Percentiles rank a stretch among this genome's conserved stretches.
Conservation (phyloP, 768 basidiomycete species). For the Amanita brunnescens region DNA sequence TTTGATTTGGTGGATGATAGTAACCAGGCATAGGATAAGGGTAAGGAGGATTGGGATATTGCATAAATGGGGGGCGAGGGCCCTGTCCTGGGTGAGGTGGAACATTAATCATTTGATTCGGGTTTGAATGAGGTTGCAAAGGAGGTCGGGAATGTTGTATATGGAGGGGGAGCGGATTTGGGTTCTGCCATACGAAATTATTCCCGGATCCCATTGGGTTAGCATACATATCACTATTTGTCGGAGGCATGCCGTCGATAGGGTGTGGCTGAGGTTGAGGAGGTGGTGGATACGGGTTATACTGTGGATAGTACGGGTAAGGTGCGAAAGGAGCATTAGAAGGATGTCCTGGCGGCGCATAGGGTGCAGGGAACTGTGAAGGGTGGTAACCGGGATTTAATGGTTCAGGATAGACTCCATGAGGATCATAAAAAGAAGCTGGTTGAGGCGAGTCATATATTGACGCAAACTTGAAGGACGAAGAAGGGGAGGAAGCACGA, state of each 20-base stretch:
- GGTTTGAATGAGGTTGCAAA: conserved; percentile 14
- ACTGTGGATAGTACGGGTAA: conserved; percentile 31
- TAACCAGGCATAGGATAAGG: conserved; percentile 21
- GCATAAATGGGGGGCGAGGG: conserved; percentile 26
- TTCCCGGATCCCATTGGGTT: conserved; percentile 23
- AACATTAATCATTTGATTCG: conserved; percentile 13
- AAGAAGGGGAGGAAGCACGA: conserved; percentile 67
- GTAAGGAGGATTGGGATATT: conserved; percentile 19
- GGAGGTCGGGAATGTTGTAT: conserved; percentile 23
- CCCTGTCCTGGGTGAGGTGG: conserved; percentile 20
- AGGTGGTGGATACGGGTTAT: conserved; percentile 29
- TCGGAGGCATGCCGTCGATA: conserved; percentile 24
- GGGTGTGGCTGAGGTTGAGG: conserved; percentile 24
- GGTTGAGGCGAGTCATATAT: conserved; percentile 54
- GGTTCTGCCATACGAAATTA: conserved; percentile 32
- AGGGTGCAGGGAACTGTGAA: conserved; percentile 41
- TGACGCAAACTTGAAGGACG: conserved; percentile 66
- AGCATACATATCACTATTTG: conserved; percentile 24
- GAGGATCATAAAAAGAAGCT: conserved; percentile 38
- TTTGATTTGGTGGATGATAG: conserved; percentile 14
- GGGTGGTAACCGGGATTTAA: conserved; percentile 36
- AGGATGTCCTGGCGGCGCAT: conserved; percentile 34
- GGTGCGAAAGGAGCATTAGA: conserved; percentile 29
- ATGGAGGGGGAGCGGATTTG: conserved; percentile 22
- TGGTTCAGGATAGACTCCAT: conserved; percentile 27